These are phyloP conservation scores for Fragaria iinumae DNA, from an alignment of 306 rosid species.

Conservation along the genomic window DNA sequence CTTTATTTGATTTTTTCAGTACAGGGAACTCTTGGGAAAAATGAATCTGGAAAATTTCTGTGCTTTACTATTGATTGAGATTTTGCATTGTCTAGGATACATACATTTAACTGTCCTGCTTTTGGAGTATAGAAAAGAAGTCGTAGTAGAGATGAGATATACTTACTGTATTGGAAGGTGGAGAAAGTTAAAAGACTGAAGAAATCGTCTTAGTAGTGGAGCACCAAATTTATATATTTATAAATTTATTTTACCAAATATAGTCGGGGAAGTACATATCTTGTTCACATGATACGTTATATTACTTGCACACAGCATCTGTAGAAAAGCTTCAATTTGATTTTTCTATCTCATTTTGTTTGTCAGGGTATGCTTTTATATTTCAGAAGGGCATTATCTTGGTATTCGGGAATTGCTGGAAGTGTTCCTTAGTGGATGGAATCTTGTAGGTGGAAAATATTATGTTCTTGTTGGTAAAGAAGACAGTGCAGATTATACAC, in stretches of 20 bases:
- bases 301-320: background rate
- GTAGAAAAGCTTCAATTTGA: background rate
- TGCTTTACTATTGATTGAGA: background rate
- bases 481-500: conserved; percentile 26
- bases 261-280: too few relatives aligned
- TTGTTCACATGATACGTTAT: background rate
- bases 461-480: conserved; percentile 39
- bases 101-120: background rate
- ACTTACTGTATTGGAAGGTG: background rate
- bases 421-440: conserved; percentile 75
- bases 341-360: conserved; percentile 16
- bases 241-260: too few relatives aligned
- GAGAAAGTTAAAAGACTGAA: background rate
- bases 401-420: conserved; percentile 47
- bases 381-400: conserved; percentile 44
- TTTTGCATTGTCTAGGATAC: background rate
- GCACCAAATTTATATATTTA: background rate
- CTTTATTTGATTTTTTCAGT: background rate
- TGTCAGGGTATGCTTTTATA: conserved; percentile 61
- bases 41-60: background rate
- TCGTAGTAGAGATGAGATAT: background rate
- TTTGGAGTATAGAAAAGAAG: background rate
- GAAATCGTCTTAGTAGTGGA: background rate
- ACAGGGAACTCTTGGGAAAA: too few relatives aligned
- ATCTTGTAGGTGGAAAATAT: conserved; percentile 46